Percentiles rank a stretch among this genome's conserved stretches.
Evolutionary conservation across 148 eudicot genomes (phyloP).

Genomic region (Persicaria tinctoria): DNA sequence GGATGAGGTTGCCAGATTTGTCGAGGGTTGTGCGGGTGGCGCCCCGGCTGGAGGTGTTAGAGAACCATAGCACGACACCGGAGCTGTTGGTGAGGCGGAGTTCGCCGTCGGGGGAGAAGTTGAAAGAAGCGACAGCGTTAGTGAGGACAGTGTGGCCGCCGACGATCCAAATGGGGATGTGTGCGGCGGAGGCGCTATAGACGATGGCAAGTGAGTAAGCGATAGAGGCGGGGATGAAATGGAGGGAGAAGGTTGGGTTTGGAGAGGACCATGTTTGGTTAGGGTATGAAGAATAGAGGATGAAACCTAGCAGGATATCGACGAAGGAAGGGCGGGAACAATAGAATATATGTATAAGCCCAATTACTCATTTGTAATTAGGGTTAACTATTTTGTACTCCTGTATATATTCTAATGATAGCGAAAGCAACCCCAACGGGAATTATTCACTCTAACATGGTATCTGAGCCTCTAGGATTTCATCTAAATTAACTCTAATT

Average conservation of each 20-base stretch:
- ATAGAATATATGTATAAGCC: too few relatives aligned
- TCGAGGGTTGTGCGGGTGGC: slow-evolving; percentile 40
- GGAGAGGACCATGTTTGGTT: slow-evolving; percentile 49
- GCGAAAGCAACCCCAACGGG: too few relatives aligned
- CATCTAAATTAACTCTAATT: too few relatives aligned
- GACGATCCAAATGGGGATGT: slow-evolving; percentile 46
- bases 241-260: slow-evolving; percentile 34
- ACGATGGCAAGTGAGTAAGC: slow-evolving; percentile 41
- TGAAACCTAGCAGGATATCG: slow-evolving; percentile 29
- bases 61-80: slow-evolving; percentile 41
- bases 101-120: slow-evolving; percentile 39
- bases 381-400: neutral
- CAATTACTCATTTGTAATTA: too few relatives aligned
- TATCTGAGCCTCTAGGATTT: too few relatives aligned
- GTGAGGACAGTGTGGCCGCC: slow-evolving; percentile 16
- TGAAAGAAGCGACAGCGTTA: slow-evolving; percentile 36
- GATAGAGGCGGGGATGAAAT: slow-evolving; percentile 33
- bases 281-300: slow-evolving; percentile 37
- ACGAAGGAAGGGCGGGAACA: too few relatives aligned
- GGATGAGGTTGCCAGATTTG: slow-evolving; percentile 52
- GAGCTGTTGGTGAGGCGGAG: slow-evolving; percentile 31
- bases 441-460: too few relatives aligned
- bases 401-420: too few relatives aligned
- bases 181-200: slow-evolving; percentile 17
- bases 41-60: slow-evolving; percentile 41